Base-by-base conservation (phyloP, 495 filamentous ascomycete species). In the Aspergillus biplanus region DNA sequence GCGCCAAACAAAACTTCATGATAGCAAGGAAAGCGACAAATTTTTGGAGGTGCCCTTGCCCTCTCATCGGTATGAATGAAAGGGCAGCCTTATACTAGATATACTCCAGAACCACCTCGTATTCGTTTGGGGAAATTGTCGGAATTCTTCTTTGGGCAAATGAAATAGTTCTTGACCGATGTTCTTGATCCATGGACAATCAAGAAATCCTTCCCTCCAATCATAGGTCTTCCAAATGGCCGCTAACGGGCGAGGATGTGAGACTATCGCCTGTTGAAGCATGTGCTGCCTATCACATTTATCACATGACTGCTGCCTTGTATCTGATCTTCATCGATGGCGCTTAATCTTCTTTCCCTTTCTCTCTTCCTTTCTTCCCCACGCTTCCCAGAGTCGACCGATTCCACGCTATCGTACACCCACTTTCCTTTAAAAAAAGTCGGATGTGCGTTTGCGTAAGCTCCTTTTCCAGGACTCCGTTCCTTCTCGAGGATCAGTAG, bases 301-400 rank as follows among this genome's bases (percentile, higher is more conserved):
- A 65, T 68, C 66, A 68, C 66, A 68, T 68, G 66, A 65, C 46
- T 44, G 44, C 61, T 63, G 55, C 57, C 33, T 61, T 59, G 9
- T 37, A 47, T 59, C 39, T 48, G 35, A 33, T 62, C 52, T 34
- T 61, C 57, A 7, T 64, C 39, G 33, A 18, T 44, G 53, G 52
- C 61, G 35, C 50, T 44, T 47, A 70, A 61, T 75, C 72, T 61
- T 52, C 46, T 55, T 63, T 52, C 33, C 57, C 39, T 47, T 63
- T 48, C 31, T 59, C 46, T 50, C 55, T 52, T 47, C 48, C 59
- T 69, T 62, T 66, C 63, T 48, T 66, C 61, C 53, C 58, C 65
- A 73, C 74, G 75, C 69, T 69, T 73, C 71, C 68, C 65, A 73
- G 76, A 79, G 76, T 78, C 70, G 75, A 75, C 73, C 73, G 44